Evolutionary conservation across 139 green algal genomes (phyloP).

Genomic region (Deuterostichococcus epilithicus): DNA sequence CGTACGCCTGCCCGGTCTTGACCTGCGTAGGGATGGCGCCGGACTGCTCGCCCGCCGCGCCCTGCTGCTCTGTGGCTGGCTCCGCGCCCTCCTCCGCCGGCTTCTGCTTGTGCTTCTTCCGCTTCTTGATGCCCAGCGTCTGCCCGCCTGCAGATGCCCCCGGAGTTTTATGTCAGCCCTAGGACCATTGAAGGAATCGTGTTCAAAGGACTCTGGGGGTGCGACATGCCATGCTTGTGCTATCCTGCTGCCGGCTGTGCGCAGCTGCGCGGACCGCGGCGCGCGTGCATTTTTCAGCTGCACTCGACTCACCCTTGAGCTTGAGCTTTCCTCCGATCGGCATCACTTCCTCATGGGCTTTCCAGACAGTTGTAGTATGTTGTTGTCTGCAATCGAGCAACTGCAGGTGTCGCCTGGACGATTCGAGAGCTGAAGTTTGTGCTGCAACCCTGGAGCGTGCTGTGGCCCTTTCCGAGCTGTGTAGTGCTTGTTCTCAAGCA

Average conservation of each 20-base stretch:
- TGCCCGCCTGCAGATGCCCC: not conserved
- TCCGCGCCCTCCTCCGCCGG: conserved; percentile 18
- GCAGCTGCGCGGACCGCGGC: not conserved
- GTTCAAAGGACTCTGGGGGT: no score
- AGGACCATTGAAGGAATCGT: no score
- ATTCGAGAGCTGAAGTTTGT: no score
- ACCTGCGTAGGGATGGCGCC: conserved; percentile 27
- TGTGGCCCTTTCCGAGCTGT: no score
- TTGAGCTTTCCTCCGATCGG: conserved; percentile 32
- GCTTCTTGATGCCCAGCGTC: conserved; percentile 26
- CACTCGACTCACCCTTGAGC: conserved; percentile 26
- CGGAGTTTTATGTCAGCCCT: no score
- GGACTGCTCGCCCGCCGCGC: conserved; percentile 15
- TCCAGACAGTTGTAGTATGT: no score
- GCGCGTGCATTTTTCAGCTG: not conserved
- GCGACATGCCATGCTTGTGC: no score
- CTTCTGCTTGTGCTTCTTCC: conserved; percentile 35
- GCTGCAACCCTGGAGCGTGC: no score
- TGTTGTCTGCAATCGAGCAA: no score
- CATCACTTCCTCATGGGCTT: conserved; percentile 15
- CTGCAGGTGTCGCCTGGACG: no score
- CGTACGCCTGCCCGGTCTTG: conserved; percentile 39
- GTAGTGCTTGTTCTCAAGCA: no score
- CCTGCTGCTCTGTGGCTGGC: not conserved
- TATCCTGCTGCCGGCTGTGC: no score